These are phyloP conservation scores for Euphorbia schlechtendalii DNA, from an alignment of 441 rosid species.

Conservation along the genomic window DNA sequence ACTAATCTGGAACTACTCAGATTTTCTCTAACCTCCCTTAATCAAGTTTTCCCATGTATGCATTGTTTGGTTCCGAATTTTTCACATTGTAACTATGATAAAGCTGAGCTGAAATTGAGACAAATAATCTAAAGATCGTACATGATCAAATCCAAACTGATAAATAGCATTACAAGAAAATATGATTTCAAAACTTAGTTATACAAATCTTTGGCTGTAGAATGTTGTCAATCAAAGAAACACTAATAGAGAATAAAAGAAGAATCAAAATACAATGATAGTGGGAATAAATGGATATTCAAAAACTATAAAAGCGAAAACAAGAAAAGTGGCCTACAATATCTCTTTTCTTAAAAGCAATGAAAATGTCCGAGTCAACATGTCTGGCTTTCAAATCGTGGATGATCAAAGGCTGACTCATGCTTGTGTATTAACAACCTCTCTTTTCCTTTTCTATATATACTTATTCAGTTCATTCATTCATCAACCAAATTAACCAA, in stretches of 20 bases:
- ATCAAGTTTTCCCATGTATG: too few species aligned
- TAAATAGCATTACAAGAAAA: too few species aligned
- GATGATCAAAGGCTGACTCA: conserved; percentile 42
- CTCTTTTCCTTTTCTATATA: conserved; percentile 19
- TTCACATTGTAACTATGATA: too few species aligned
- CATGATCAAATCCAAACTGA: too few species aligned
- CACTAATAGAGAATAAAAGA: neutral
- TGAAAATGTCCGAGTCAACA: conserved; percentile 14
- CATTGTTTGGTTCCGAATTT: too few species aligned
- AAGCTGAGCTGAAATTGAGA: too few species aligned
- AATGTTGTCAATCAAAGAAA: neutral
- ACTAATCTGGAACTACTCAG: conserved; percentile 8
- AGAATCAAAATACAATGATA: neutral
- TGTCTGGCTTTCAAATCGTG: conserved; percentile 16
- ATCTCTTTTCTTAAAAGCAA: conserved; percentile 21
- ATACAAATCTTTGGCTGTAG: neutral
- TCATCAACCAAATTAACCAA: conserved; percentile 17
- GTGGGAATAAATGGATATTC: neutral
- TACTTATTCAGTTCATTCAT: conserved; percentile 17
- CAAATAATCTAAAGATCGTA: too few species aligned
- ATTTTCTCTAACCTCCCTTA: conserved; percentile 1
- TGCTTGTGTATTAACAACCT: conserved; percentile 17
- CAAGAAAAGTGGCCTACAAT: conserved; percentile 6
- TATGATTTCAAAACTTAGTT: too few species aligned
- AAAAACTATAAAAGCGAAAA: neutral